These are phyloP conservation scores for Phtheirospermum japonicum DNA, from an alignment of 257 asterid genomes.

Conservation along the genomic window DNA sequence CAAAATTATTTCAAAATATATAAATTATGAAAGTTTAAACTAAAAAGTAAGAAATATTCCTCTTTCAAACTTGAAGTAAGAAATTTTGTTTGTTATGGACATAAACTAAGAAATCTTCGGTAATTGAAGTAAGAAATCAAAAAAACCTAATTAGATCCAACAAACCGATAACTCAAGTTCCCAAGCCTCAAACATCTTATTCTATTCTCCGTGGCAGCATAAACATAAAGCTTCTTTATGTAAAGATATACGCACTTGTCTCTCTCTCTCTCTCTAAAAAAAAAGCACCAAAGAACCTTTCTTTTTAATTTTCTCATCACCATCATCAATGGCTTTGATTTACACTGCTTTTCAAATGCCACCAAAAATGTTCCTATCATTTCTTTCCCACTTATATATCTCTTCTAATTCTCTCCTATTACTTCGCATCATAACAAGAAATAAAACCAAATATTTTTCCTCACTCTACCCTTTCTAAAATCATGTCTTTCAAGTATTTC, in stretches of 20 bases:
- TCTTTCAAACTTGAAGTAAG: no score
- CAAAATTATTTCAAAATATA: no score
- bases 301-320: conserved; percentile 22
- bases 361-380: conserved; percentile 38
- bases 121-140: conserved; percentile 25
- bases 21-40: no score
- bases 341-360: conserved; percentile 24
- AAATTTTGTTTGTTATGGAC: no score
- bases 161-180: conserved; percentile 23
- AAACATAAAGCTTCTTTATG: conserved; percentile 62
- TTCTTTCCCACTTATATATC: conserved; percentile 53
- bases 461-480: background rate
- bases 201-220: conserved; percentile 48
- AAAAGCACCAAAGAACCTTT: conserved; percentile 22
- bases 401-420: conserved; percentile 34
- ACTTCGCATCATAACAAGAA: conserved; percentile 25
- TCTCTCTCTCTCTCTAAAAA: background rate
- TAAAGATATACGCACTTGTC: conserved; percentile 24
- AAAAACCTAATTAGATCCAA: conserved; percentile 17
- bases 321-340: conserved; percentile 29
- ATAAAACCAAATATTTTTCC: no score
- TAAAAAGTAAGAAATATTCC: no score
- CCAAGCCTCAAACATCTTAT: conserved; percentile 31
- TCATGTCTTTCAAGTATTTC: conserved; percentile 41
- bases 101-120: no score